Base-by-base conservation (phyloP, 441 rosid genomes). In the Viola pubescens region DNA sequence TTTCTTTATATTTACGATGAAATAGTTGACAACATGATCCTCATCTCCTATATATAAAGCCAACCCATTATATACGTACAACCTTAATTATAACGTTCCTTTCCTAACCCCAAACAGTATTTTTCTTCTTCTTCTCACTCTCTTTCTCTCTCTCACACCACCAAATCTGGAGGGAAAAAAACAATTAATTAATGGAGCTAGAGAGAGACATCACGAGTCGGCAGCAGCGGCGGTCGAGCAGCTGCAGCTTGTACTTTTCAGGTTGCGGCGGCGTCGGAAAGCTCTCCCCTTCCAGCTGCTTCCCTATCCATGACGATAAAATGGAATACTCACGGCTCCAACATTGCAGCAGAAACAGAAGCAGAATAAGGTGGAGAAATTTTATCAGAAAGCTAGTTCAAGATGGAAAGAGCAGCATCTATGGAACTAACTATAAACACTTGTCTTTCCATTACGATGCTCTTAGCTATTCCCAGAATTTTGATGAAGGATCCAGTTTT, bases 391-490 rank as follows among this genome's bases (percentile, higher is more conserved):
- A 75, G 73, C 52, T 79, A 4, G 70, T 86, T 6, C 61, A 73
- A 12, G 81, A 79, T 7, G 80, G 75, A 8, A 82, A 64, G 69
- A 66, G 59, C 67, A 69, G 68, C 54, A 34, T 72, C 3, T 71
- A 63, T 60, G 75, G 79, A 37, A 72, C 81, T 0, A 80, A 81
- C 3, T 26, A 26, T 26, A 26, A 26, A 54, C 84, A 78, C 4
- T 61, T 77, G 61, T 75, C 92, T 13, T 87, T 84, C 61, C 86
- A 77, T 46, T 89, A 87, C 34, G 97, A 89, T 38, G 87, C 81
- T 11, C 80, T 81, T 61, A 89, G 94, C 71, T 89, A 89, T 59
- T 75, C 88, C 0, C 84, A 79, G 73, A 89, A 89, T 38, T 89
- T 89, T 49, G 97, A 89, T 26, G 90, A 89, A 37, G 88, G 87